Evolutionary conservation across 805 yeast genomes (phyloP), one percentile per base, ranked within the genome.

Genomic region (Brettanomyces naardenensis): DNA sequence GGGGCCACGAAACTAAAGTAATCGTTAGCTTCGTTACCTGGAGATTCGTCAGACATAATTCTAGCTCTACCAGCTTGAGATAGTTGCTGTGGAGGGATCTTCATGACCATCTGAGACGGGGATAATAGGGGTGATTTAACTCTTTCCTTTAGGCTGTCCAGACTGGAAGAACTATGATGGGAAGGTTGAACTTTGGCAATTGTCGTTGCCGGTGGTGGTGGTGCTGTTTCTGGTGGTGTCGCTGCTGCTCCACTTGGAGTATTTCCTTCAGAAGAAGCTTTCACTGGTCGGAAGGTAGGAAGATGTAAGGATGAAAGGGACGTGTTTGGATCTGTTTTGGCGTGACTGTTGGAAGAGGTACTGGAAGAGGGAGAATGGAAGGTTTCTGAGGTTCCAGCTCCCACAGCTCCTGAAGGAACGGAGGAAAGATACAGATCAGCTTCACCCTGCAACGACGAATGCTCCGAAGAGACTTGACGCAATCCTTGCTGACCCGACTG

Each of bases 1-100:
- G 57, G 55, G 6, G 56, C 58, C n/a, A 45, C 43, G 35, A 49
- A 52, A 28, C 45, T 52, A 47, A 54, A 54, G 36, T 54, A 54
- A 32, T 54, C 59, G n/a, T 45, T 44, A 3, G 21, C 29, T 18
- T 47, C 41, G 37, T 19, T 42, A 5, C 22, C 36, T 30, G 19
- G 11, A 9, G 19, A 30, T 2, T 23, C 43, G 6, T 45, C 33
- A 15, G 36, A 20, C 11, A 14, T 25, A 3, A 28, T 26, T 6
- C 27, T 33, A 9, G 34, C 23, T 9, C 11, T 37, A 13, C 14
- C 25, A 13, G 27, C 28, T 10, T 17, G 23, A 4, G 40, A 36
- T 14, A 28, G 40, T 14, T 33, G 19, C 9, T 14, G 38, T 18
- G 19, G 10, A 26, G 13, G 13, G 18, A n/a, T 18, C 18, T 13